Conservation (phyloP, 805 yeast genomes). For the Yarrowia yakushimensis region DNA sequence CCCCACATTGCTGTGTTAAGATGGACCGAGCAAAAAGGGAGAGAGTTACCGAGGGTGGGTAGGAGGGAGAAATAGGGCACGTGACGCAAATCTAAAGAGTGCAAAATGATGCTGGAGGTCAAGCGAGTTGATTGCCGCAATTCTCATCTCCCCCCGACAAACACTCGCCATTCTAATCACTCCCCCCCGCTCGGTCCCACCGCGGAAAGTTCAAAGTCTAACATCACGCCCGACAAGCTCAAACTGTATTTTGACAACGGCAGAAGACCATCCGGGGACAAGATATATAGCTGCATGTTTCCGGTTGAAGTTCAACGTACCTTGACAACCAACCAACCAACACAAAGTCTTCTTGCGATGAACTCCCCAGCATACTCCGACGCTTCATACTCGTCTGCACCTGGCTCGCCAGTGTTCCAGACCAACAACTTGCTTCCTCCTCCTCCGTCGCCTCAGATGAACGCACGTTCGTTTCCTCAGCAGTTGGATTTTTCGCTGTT, state of each 20-base stretch:
- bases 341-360: too few relatives aligned
- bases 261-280: constrained; percentile 24
- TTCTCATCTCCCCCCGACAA: neutral
- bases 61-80: too few relatives aligned
- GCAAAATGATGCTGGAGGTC: neutral
- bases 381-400: neutral
- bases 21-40: too few relatives aligned
- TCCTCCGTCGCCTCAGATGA: constrained; percentile 20
- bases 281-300: neutral
- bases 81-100: neutral
- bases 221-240: neutral
- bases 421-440: constrained; percentile 9
- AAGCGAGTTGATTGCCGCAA: neutral
- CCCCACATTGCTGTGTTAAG: too few relatives aligned
- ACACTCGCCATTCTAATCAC: neutral
- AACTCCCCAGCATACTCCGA: constrained; percentile 24
- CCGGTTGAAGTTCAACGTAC: too few relatives aligned
- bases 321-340: too few relatives aligned
- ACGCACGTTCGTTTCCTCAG: constrained; percentile 15
- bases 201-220: neutral
- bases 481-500: constrained; percentile 32
- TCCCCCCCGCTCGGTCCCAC: constrained; percentile 3
- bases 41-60: too few relatives aligned
- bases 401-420: constrained; percentile 4
- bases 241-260: constrained; percentile 8